These are phyloP conservation scores for Leccinum insolens DNA, from an alignment of 1,284 basidiomycete genomes.

Conservation along the genomic window DNA sequence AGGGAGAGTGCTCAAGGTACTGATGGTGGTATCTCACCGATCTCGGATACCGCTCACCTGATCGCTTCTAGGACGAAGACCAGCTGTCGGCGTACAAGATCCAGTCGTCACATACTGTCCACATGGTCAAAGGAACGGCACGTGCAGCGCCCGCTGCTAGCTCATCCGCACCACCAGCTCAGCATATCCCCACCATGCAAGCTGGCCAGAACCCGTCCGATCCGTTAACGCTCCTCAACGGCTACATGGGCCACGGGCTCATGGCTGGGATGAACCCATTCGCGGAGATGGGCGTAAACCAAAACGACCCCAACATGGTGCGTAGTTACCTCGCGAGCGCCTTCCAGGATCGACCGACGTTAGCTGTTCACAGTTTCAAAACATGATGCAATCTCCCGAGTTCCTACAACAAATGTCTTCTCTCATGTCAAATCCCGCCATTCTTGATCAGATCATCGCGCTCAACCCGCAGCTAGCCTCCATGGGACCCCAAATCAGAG, in stretches of 20 bases:
- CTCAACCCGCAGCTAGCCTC: slow-evolving; percentile 77
- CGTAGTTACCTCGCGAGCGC: slow-evolving; percentile 26
- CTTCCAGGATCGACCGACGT: slow-evolving; percentile 5
- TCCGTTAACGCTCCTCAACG: slow-evolving; percentile 75
- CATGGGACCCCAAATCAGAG: slow-evolving; percentile 81
- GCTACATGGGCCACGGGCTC: slow-evolving; percentile 68
- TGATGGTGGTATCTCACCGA: slow-evolving; percentile 1
- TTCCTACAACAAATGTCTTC: slow-evolving; percentile 77
- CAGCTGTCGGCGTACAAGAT: slow-evolving; percentile 85
- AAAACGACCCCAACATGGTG: slow-evolving; percentile 90
- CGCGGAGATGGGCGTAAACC: slow-evolving; percentile 82
- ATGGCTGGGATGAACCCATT: slow-evolving; percentile 89
- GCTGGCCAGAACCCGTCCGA: slow-evolving; percentile 82
- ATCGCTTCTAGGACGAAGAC: slow-evolving; percentile 73
- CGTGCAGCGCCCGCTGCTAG: slow-evolving; percentile 43
- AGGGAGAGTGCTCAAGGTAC: slow-evolving; percentile 76
- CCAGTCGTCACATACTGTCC: slow-evolving; percentile 83
- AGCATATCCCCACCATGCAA: slow-evolving; percentile 76
- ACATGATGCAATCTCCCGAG: slow-evolving; percentile 82
- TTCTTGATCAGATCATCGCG: slow-evolving; percentile 85
- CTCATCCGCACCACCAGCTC: slow-evolving; percentile 38
- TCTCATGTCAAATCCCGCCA: slow-evolving; percentile 77
- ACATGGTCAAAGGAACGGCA: slow-evolving; percentile 90
- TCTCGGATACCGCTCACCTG: slow-evolving; percentile 7
- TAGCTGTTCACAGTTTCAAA: slow-evolving; percentile 60